Base-by-base conservation (phyloP, 169 alveolate species). In the Plasmodium gonderi region DNA sequence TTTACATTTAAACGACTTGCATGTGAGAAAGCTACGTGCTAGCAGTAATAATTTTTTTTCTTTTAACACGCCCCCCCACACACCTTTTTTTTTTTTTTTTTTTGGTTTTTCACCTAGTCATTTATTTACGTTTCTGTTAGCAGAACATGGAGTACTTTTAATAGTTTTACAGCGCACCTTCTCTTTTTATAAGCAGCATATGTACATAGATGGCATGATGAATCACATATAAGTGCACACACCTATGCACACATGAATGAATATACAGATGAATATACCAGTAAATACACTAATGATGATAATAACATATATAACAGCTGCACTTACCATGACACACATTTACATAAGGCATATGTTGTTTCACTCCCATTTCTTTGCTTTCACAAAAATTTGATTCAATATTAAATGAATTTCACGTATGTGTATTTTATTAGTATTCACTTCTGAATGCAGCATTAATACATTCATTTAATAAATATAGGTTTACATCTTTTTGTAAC, bases 191-290 rank as follows among this genome's bases (percentile, higher is more conserved):
- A 14, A 8, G 38, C 54, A 82, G 38, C 45, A 26, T 40, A 72
- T 74, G 85, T 60, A 17, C 51, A 29, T 36, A 49, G 20, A 60
- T 49, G 45, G 64, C 89, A 31, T 36, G 83, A 23, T n/a, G 38
- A 33, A 36, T 12, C 5, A 20, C 40, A 79, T 49, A 29, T 36
- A 17, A 38, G 44, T 14, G 80, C 20, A 49, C 64, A 78, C 60
- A 78, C 40, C 4, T 4, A 23, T 68, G 33, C 79, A 20, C 33
- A 26, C 12, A 68, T n/a, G 8, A 36, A 23, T 75, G 38, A 11
- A 12, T 75, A 9, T 47, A 36, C 49, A 29, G 44, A n/a, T n/a
- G 64, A 23, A 33, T 6, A 38, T 38, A 64, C 78, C 5, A 17
- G 9, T 5, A 31, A 7, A 40, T 40, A 31, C 49, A 20, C 79